Conservation (phyloP, 805 yeast species). For the Teunomyces stri region DNA sequence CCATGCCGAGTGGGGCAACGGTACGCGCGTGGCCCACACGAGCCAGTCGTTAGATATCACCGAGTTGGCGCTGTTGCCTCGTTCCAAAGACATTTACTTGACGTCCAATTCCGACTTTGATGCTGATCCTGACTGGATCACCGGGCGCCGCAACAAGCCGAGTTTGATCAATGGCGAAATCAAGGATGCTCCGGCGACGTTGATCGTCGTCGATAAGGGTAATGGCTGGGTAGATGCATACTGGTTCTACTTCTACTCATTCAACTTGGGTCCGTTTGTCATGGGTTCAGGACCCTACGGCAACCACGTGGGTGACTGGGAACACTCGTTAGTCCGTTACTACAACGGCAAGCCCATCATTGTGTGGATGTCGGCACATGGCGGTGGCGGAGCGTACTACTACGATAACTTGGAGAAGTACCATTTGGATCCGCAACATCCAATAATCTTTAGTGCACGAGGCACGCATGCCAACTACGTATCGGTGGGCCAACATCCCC, state of each 20-base stretch:
- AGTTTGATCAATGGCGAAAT: constrained; percentile 69
- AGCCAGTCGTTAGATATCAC: constrained; percentile 29
- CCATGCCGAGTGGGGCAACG: constrained; percentile 52
- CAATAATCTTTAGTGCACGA: constrained; percentile 83
- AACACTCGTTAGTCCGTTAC: constrained; percentile 85
- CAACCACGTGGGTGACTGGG: constrained; percentile 98
- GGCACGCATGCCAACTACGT: constrained; percentile 98
- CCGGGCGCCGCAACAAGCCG: constrained; percentile 70
- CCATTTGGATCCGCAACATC: constrained; percentile 45
- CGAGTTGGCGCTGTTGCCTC: constrained; percentile 30
- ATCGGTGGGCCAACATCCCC: constrained; percentile 93
- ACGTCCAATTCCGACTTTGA: constrained; percentile 71
- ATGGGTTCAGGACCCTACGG: constrained; percentile 99
- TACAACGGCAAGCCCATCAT: constrained; percentile 75
- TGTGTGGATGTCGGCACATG: constrained; percentile 97
- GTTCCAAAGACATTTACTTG: constrained; percentile 48
- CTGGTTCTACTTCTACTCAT: constrained; percentile 95
- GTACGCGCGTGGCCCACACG: constrained; percentile 38
- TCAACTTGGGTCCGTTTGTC: constrained; percentile 92
- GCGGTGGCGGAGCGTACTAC: constrained; percentile 90
- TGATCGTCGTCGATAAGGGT: constrained; percentile 87
- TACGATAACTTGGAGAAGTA: constrained; percentile 74
- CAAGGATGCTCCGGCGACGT: constrained; percentile 71
- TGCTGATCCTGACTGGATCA: constrained; percentile 75
- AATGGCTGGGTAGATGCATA: constrained; percentile 93